Conservation (phyloP, 345 rosid genomes). For the Euphorbia lathyris region DNA sequence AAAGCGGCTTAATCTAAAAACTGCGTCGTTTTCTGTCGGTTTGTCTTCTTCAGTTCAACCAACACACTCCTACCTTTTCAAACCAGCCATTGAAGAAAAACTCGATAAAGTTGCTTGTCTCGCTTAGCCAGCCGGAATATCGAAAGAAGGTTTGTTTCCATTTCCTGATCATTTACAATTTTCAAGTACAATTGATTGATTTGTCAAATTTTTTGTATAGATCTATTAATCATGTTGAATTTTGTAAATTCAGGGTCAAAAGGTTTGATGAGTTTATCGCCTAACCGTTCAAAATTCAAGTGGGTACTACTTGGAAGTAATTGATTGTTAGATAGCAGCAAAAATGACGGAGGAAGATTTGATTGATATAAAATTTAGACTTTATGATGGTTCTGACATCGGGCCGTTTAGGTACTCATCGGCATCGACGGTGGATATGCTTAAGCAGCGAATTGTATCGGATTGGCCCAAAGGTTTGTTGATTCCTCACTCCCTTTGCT, state of each 20-base stretch:
- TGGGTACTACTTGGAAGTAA: constrained; percentile 15
- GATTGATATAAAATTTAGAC: constrained; percentile 79
- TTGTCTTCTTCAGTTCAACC: constrained; percentile 37
- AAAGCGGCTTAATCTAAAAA: neutral
- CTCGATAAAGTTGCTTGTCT: neutral
- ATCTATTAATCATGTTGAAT: constrained; percentile 10
- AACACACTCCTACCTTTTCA: constrained; percentile 23
- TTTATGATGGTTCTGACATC: constrained; percentile 89
- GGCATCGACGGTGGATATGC: constrained; percentile 77
- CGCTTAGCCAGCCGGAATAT: neutral
- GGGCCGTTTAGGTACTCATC: constrained; percentile 85
- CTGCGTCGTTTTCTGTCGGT: constrained; percentile 30
- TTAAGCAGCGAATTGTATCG: constrained; percentile 83
- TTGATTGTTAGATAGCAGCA: constrained; percentile 19
- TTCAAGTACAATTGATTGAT: neutral
- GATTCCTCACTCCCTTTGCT: neutral
- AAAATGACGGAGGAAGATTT: constrained; percentile 82
- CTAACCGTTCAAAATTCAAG: neutral
- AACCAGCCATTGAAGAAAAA: constrained; percentile 17
- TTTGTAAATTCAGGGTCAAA: constrained; percentile 21
- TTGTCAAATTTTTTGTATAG: neutral
- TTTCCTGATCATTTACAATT: neutral
- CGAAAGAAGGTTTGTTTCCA: neutral
- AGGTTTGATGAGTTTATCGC: constrained; percentile 20
- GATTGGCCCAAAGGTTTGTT: constrained; percentile 89